phyloP scores from a whole-genome alignment of 345 rosid genomes.

The Euphorbia tirucalli region DNA sequence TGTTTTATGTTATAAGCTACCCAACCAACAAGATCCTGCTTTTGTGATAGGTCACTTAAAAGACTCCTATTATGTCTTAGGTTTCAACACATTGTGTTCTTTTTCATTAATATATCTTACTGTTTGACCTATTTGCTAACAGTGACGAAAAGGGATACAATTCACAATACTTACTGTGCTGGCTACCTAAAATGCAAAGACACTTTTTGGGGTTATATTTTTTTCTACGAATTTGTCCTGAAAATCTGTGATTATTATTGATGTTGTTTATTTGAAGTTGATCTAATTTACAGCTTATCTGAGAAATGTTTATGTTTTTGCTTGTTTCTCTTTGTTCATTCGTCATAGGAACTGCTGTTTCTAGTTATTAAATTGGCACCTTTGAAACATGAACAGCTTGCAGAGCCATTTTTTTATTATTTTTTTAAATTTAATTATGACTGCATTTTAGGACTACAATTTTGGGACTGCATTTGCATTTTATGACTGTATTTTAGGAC shows the following conservation, averaged over 20 bases:
- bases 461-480: no score
- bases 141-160: background rate
- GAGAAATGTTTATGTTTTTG: background rate
- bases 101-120: no score
- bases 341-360: slow-evolving; percentile 66
- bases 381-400: no score
- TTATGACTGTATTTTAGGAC: no score
- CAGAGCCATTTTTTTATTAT: no score
- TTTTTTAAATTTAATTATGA: no score
- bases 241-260: background rate
- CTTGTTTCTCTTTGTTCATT: background rate
- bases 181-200: background rate
- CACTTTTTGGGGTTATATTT: background rate
- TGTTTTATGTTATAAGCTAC: background rate
- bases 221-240: background rate
- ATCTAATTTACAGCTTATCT: background rate
- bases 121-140: background rate
- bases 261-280: background rate
- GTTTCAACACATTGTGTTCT: background rate
- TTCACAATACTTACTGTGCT: background rate
- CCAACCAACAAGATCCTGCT: no score
- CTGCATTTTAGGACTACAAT: no score
- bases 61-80: background rate
- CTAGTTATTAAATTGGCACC: slow-evolving; percentile 58
- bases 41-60: background rate